Conservation (phyloP, 139 green algal species). For the Edaphochlamys debaryana region DNA sequence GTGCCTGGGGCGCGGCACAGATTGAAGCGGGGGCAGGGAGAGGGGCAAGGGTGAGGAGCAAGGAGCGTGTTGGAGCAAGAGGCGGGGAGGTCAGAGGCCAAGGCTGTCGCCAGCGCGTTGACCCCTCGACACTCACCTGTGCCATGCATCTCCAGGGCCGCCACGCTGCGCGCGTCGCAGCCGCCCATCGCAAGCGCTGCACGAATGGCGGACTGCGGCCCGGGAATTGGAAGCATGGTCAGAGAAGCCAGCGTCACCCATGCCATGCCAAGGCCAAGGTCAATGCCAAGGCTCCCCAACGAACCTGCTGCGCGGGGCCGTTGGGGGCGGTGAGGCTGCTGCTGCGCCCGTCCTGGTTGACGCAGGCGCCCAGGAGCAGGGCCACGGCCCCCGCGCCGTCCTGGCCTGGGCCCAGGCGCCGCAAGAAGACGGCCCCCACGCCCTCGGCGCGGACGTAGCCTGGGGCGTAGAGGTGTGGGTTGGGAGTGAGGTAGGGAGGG, state of each 20-base stretch:
- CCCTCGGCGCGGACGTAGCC: slow-evolving; percentile 85
- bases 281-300: background rate
- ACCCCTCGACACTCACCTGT: slow-evolving; percentile 57
- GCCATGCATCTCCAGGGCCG: slow-evolving; percentile 80
- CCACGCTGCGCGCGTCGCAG: slow-evolving; percentile 12
- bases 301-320: slow-evolving; percentile 83
- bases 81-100: too few species aligned
- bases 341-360: slow-evolving; percentile 89
- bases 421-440: slow-evolving; percentile 9
- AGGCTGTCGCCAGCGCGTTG: too few species aligned
- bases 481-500: too few species aligned
- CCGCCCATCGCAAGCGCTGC: slow-evolving; percentile 58
- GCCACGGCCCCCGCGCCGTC: slow-evolving; percentile 33
- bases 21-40: too few species aligned
- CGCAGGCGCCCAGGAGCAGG: slow-evolving; percentile 45
- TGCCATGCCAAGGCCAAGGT: too few species aligned
- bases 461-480: too few species aligned
- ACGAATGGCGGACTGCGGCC: slow-evolving; percentile 81
- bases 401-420: background rate
- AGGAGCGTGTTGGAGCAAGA: too few species aligned
- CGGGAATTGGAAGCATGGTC: too few species aligned
- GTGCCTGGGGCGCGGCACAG: slow-evolving; percentile 56
- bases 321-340: slow-evolving; percentile 91
- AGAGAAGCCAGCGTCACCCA: too few species aligned
- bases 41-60: too few species aligned